Base-by-base conservation (phyloP, 495 filamentous ascomycete species). In the Hypoxylon lenormandii region DNA sequence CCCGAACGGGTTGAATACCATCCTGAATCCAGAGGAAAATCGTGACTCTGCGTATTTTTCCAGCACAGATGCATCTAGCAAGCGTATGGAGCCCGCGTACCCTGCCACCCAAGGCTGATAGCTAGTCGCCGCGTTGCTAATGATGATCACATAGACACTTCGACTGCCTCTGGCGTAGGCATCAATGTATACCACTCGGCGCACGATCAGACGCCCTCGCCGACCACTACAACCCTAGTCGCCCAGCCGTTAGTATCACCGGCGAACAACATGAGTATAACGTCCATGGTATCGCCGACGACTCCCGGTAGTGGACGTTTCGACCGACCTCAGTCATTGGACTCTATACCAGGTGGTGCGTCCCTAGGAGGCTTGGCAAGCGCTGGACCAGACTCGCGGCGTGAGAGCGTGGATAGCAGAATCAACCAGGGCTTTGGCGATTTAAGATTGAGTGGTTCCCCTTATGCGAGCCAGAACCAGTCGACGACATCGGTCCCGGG, bases 341-440 rank as follows among this genome's bases (percentile, higher is more conserved):
- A 84, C n/a, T 81, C 81, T 28, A 78, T 72, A 66, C 52, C 60
- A 15, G 58, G 66, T 40, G 53, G 55, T 4, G 40, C 33, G 40
- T 37, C 56, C 15, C 23, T 66, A 23, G 50, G 66, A 36, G 70
- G 74, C 15, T 33, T 68, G 36, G 37, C 65, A 5, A 74, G 74
- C n/a, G 38, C 55, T 36, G 74, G 68, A 5, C 68, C 74, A 0
- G 55, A 80, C 18, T 92, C 91, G 42, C 85, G 91, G 48, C 86
- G 91, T 48, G 91, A 90, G 78, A 92, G 90, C 60, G 84, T 93
- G n/a, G 90, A 92, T 68, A 91, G 90, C 70, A 84, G 90, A 60
- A 84, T 93, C 70, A 90, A 90, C 64, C 86, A 88, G 68, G 86
- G 85, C 18, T 90, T 93, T 52, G 84, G 83, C 48, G 87, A 91